Base-by-base conservation (phyloP, 495 filamentous ascomycete species). In the Talaromyces stipitatus region DNA sequence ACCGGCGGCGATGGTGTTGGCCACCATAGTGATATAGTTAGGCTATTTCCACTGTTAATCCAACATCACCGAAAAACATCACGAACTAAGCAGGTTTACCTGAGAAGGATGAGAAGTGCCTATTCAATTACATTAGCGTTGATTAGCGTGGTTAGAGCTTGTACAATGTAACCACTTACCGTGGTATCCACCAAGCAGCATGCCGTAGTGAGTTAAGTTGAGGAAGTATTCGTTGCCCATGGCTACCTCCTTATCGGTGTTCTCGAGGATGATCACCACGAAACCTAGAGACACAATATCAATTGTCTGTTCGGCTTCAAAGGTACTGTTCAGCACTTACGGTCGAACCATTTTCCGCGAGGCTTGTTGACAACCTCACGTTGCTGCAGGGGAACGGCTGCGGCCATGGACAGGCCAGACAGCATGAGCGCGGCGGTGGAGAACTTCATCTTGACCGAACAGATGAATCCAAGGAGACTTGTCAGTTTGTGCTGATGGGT, bases 1-100 rank as follows among this genome's bases (percentile, higher is more conserved):
- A 29, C 58, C 58, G n/a, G 41, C 54, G 14, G 58, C 41, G 28
- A 32, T 50, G 45, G 58, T 60, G 22, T 45, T 57, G n/a, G 58
- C 12, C 9, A 60, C 32, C 58, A 60, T 60, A 20, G 58, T 57
- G 18, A 60, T 60, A 43, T 60, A 60, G 46, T 60, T 60, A 11
- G 58, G 58, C 43, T 60, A 53, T 26, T 5, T 48, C 10, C 20
- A 18, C 2, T 48, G 24, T 48, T 27, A 48, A 14, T 48, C 26
- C 6, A 22, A 3, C 24, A 24, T 2, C 24, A 24, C 8, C 29
- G 29, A 3, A 32, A 11, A 7, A 11, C 6, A 48, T 24, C 9
- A 11, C 45, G 23, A 48, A 24, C n/a, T 5, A 18, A 14, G n/a
- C 5, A 18, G 16, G 11, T 18, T 50, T 50, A 50, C 47, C 26